These are phyloP conservation scores for Pharus latifolius DNA, from an alignment of 176 grass and related monocot species.

Conservation along the genomic window DNA sequence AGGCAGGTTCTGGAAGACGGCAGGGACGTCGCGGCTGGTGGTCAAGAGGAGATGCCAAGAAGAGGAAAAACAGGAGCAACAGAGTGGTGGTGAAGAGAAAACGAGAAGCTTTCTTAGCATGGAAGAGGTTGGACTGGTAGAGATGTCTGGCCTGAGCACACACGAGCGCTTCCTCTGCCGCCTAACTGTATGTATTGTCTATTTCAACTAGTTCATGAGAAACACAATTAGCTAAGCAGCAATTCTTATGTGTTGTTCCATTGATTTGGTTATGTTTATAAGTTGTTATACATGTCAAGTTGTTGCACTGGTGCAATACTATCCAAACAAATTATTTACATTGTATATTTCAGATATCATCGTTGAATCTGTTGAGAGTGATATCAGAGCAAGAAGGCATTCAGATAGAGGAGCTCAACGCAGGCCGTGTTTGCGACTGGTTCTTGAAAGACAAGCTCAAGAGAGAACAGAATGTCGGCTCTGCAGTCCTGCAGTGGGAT, in stretches of 20 bases:
- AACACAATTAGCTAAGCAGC: neutral
- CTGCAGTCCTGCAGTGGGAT: conserved; percentile 87
- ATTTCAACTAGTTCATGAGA: neutral
- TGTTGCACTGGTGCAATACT: neutral
- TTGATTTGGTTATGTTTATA: too few relatives aligned
- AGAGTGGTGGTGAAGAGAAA: conserved; percentile 6
- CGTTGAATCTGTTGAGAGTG: conserved; percentile 75
- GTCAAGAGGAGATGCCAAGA: conserved; percentile 20
- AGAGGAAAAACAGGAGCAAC: conserved; percentile 4
- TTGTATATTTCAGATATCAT: conserved; percentile 61
- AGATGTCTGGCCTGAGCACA: conserved; percentile 88
- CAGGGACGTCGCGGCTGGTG: neutral
- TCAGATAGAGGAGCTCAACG: conserved; percentile 83
- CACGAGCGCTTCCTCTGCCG: conserved; percentile 95
- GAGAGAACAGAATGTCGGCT: conserved; percentile 53
- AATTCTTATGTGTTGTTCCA: too few relatives aligned
- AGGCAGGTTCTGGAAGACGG: neutral
- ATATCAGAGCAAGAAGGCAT: conserved; percentile 88
- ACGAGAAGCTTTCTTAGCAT: conserved; percentile 62
- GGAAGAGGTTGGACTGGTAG: conserved; percentile 80
- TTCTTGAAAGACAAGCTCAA: conserved; percentile 95
- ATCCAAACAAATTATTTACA: neutral
- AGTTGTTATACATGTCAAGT: too few relatives aligned
- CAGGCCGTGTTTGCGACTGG: conserved; percentile 86
- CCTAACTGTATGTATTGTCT: conserved; percentile 66